Base-by-base conservation (phyloP, 257 asterid species). In the Nicotiana sylvestris region DNA sequence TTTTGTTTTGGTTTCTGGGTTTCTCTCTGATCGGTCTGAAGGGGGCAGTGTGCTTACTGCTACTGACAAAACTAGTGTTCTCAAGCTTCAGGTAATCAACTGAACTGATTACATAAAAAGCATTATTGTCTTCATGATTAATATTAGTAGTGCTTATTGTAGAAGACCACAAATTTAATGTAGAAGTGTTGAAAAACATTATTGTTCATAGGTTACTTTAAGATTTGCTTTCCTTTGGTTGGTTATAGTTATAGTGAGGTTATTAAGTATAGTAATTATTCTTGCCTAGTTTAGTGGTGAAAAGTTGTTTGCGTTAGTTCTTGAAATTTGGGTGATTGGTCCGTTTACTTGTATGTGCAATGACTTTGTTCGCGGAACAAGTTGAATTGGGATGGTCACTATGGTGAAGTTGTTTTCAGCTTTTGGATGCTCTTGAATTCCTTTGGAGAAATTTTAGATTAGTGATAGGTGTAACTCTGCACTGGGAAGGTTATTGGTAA, bases 1-100 rank as follows among this genome's bases (percentile, higher is more conserved):
- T 0, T 94, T 96, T 85, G 84, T 92, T 61, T 81, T 89, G 90
- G 98, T 93, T 12, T 96, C 98, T 0, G 95, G 98, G 16, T 93
- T 96, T 89, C 86, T 96, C 66, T 93, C 99, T 0, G 98, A 90
- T 55, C 89, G 92, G 77, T 89, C 97, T 3, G 93, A 87, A 77
- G 90, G 91, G 81, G 90, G 92, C 33, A 87, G 95, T 66, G 95
- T 96, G 81, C 90, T 96, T 66, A 89, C 97, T 29, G 97, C 93
- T 77, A 87, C 98, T 82, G 95, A 87, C 76, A 93, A 89, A 90
- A 93, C 98, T 2, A 92, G 87, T 80, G 98, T 94, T 74, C 88
- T 93, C 80, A 96, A 96, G 92, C 88, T 96, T 82, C 98, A 94
- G 98, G 99, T 92, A 87, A 76, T 27, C 0, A 15, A 15, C 64